phyloP scores from a whole-genome alignment of 257 asterid species.

The Oldenlandia corymbosa region DNA sequence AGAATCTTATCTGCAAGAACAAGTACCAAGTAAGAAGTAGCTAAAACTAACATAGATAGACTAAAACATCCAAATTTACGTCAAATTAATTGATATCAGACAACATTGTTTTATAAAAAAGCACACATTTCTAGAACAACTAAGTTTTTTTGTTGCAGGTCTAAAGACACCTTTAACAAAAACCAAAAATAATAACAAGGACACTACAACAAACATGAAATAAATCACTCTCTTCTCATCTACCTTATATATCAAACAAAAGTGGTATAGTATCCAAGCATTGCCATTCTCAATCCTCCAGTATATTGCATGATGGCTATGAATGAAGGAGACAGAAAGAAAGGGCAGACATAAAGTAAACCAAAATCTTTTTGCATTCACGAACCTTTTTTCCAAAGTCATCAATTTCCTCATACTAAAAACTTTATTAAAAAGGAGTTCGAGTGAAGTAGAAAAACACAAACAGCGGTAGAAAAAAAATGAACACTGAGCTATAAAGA shows the following conservation, averaged over 20 bases:
- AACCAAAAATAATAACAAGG: not conserved
- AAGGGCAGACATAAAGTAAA: not conserved
- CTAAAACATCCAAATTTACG: slow-evolving; percentile 1
- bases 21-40: slow-evolving; percentile 17
- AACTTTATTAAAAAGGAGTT: not conserved
- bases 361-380: not conserved
- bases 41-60: not conserved
- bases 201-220: not conserved
- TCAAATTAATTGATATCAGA: not conserved
- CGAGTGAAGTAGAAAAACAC: not conserved
- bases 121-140: not conserved
- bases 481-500: not conserved
- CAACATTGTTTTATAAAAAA: not conserved
- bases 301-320: not conserved
- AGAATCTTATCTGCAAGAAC: slow-evolving; percentile 47
- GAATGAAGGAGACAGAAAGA: not conserved
- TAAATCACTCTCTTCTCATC: not conserved
- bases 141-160: not conserved
- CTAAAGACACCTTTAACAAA: not conserved
- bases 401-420: not conserved
- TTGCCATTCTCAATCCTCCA: not conserved
- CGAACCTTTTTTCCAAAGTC: not conserved
- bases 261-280: not conserved
- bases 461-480: slow-evolving; percentile 1
- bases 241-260: not conserved